Percentiles rank a stretch among this genome's conserved stretches.
Evolutionary conservation across 2,329 filamentous ascomycete genomes (phyloP).

Genomic region (Pezicula rhizophila): DNA sequence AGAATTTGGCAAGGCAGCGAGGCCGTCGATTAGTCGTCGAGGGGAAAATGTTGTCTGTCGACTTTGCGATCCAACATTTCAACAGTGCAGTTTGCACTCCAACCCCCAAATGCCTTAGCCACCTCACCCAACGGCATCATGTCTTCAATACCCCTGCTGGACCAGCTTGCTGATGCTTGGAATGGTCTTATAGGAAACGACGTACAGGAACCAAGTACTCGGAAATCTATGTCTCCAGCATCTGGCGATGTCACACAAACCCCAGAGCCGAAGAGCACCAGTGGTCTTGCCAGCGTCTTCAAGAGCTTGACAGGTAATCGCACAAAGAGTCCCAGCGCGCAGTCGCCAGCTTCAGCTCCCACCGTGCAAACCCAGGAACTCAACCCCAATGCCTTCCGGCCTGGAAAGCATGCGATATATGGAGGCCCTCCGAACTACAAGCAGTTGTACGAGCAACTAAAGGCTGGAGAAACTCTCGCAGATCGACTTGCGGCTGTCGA

Average conservation of each 20-base stretch:
- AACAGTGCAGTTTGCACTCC: too few relatives aligned
- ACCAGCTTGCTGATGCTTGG: neutral
- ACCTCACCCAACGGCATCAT: neutral
- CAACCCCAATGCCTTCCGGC: conserved; percentile 33
- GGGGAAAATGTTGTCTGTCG: too few relatives aligned
- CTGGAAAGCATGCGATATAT: conserved; percentile 21
- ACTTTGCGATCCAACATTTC: neutral
- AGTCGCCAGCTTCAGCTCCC: conserved; percentile 28
- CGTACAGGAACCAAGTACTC: neutral
- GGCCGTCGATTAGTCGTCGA: neutral
- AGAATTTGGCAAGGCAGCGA: too few relatives aligned
- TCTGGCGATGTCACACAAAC: conserved; percentile 50
- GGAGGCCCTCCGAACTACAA: conserved; percentile 46
- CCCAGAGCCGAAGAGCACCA: conserved; percentile 47
- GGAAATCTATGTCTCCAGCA: conserved; percentile 50
- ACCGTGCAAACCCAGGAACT: conserved; percentile 35
- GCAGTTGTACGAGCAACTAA: conserved; percentile 49
- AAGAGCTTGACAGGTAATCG: conserved; percentile 52
- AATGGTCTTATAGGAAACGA: neutral
- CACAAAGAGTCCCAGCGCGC: conserved; percentile 41
- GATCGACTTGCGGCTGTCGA: conserved; percentile 53
- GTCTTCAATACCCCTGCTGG: neutral
- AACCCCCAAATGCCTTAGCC: too few relatives aligned
- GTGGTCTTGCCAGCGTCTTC: conserved; percentile 58
- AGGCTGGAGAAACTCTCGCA: conserved; percentile 39